Evolutionary conservation across 495 filamentous ascomycete genomes (phyloP).

Genomic region (Amorphotheca resinae): DNA sequence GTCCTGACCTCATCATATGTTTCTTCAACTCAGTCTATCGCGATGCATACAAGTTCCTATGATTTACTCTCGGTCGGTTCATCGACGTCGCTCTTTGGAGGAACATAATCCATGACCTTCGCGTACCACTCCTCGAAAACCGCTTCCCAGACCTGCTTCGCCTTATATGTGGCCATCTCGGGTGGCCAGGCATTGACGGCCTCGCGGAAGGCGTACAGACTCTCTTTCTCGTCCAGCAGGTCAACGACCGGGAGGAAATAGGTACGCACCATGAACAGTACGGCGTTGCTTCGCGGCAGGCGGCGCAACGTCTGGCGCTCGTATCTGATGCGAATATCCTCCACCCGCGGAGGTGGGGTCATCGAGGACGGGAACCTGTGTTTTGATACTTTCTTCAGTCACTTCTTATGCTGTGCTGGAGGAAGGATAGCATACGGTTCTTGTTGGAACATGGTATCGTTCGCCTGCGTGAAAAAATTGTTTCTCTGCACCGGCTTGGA

Average conservation of each 20-base stretch:
- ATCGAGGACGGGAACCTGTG: conserved; percentile 8
- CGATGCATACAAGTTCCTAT: too few species aligned
- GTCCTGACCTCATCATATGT: too few species aligned
- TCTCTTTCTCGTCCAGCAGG: conserved; percentile 21
- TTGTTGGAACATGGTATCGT: conserved; percentile 15
- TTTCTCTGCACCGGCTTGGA: conserved; percentile 14
- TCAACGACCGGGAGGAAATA: conserved; percentile 22
- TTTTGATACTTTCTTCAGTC: too few species aligned
- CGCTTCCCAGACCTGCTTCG: conserved; percentile 34
- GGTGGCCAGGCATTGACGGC: conserved; percentile 39
- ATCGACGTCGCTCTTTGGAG: conserved; percentile 48
- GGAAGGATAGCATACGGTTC: too few species aligned
- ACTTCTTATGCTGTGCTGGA: too few species aligned
- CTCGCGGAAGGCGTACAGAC: conserved; percentile 21
- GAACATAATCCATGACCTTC: conserved; percentile 45
- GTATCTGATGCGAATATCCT: conserved; percentile 21
- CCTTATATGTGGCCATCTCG: conserved; percentile 40
- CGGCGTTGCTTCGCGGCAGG: conserved; percentile 32
- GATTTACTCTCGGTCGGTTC: too few species aligned
- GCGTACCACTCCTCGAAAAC: conserved; percentile 33
- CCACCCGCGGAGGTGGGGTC: conserved; percentile 1
- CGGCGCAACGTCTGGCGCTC: conserved; percentile 44
- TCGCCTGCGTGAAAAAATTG: conserved; percentile 13
- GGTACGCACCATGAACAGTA: conserved; percentile 44
- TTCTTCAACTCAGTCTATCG: too few species aligned